Conservation (phyloP, 345 rosid species). For the Salix arbutifolia region DNA sequence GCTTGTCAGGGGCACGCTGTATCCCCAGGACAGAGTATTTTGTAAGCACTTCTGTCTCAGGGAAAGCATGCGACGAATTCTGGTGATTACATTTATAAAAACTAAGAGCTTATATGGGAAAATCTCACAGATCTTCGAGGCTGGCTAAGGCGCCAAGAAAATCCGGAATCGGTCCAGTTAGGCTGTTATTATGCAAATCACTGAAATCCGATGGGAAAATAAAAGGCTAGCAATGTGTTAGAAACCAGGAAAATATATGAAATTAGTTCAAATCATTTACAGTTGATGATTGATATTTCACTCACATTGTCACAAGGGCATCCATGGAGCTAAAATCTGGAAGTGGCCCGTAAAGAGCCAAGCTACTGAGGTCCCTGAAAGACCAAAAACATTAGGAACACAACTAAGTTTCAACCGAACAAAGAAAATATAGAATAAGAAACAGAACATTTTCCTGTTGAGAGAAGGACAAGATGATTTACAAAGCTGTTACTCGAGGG, state of each 20-base stretch:
- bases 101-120: neutral
- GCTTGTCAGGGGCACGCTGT: neutral
- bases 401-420: neutral
- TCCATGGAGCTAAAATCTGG: conserved; percentile 49
- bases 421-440: neutral
- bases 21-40: neutral
- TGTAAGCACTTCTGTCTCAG: fast-evolving
- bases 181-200: conserved; percentile 18
- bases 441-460: neutral
- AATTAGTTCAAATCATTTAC: neutral
- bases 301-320: conserved; percentile 41
- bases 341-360: conserved; percentile 33
- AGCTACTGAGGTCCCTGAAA: conserved; percentile 35
- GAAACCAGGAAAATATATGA: neutral
- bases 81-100: neutral
- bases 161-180: conserved; percentile 20
- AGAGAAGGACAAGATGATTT: neutral
- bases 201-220: conserved; percentile 2
- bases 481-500: conserved; percentile 46
- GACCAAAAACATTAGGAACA: neutral
- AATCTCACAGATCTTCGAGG: conserved; percentile 16
- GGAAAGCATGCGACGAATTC: neutral
- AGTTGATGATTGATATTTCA: neutral
- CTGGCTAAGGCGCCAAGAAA: conserved; percentile 19
- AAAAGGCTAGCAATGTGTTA: neutral